These are phyloP conservation scores for Hypoxylon lienhwacheense DNA, from an alignment of 495 filamentous ascomycete species.

Conservation along the genomic window DNA sequence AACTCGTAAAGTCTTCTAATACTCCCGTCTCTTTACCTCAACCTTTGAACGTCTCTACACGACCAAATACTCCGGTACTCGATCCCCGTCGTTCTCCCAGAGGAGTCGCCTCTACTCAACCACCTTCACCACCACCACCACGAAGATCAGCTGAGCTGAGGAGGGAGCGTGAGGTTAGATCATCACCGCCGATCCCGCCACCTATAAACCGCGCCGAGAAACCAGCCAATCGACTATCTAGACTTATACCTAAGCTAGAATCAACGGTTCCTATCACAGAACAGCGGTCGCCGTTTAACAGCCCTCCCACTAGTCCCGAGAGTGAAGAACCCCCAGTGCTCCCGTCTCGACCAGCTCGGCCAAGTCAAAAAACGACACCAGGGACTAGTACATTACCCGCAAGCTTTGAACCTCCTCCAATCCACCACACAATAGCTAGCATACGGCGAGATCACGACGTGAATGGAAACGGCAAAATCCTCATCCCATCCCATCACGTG, in stretches of 20 bases:
- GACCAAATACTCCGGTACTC: constrained; percentile 51
- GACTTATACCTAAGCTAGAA: constrained; percentile 35
- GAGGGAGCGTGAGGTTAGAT: constrained; percentile 44
- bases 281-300: constrained; percentile 81
- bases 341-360: constrained; percentile 45
- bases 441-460: constrained; percentile 44
- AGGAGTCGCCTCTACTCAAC: constrained; percentile 43
- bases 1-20: constrained; percentile 49
- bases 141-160: constrained; percentile 55
- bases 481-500: constrained; percentile 38
- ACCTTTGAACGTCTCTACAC: constrained; percentile 57
- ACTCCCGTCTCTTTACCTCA: constrained; percentile 54
- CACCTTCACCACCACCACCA: constrained; percentile 58
- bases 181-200: constrained; percentile 57
- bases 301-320: constrained; percentile 71
- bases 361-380: constrained; percentile 25
- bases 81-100: constrained; percentile 51
- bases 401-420: constrained; percentile 52
- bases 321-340: constrained; percentile 50
- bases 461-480: constrained; percentile 39
- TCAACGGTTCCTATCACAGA: constrained; percentile 38
- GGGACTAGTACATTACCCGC: constrained; percentile 37
- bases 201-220: constrained; percentile 81
- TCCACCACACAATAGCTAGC: constrained; percentile 51
- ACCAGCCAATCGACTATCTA: constrained; percentile 58